Evolutionary conservation across 2,329 filamentous ascomycete species (phyloP).

Genomic region (Xylariomycetidae sp.): DNA sequence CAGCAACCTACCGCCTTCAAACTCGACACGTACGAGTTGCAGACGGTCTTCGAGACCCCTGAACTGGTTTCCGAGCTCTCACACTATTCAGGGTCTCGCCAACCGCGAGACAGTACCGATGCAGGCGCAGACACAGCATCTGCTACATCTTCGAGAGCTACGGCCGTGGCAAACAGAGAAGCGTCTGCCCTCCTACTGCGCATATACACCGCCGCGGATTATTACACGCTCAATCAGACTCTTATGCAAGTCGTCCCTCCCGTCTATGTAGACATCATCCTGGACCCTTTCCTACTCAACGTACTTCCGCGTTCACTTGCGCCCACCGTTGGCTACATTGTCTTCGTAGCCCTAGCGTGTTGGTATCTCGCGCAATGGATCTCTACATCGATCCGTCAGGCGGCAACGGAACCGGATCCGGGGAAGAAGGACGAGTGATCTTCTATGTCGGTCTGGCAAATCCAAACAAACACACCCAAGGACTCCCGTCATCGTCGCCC

Average conservation of each 20-base stretch:
- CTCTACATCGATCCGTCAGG: slow-evolving; percentile 24
- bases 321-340: slow-evolving; percentile 64
- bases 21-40: slow-evolving; percentile 58
- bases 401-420: slow-evolving; percentile 20
- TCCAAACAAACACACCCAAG: slow-evolving; percentile 12
- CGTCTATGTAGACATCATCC: slow-evolving; percentile 73
- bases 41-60: slow-evolving; percentile 55
- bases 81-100: slow-evolving; percentile 50
- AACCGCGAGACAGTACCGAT: too few species aligned
- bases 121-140: slow-evolving; percentile 15
- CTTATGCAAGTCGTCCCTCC: slow-evolving; percentile 71
- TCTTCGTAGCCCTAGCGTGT: slow-evolving; percentile 48
- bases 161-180: slow-evolving; percentile 13
- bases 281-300: slow-evolving; percentile 81
- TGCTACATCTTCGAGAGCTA: slow-evolving; percentile 1
- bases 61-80: slow-evolving; percentile 60
- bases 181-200: slow-evolving; percentile 64
- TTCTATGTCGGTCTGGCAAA: slow-evolving; percentile 17
- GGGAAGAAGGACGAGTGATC: slow-evolving; percentile 34
- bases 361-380: slow-evolving; percentile 38
- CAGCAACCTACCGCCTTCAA: slow-evolving; percentile 83
- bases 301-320: slow-evolving; percentile 71
- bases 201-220: slow-evolving; percentile 73
- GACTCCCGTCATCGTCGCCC: slow-evolving; percentile 12
- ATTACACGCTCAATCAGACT: slow-evolving; percentile 66